Percentiles rank a stretch among this genome's conserved stretches.
Evolutionary conservation across 2,329 filamentous ascomycete genomes (phyloP).

Genomic region (Calonectria naviculata): DNA sequence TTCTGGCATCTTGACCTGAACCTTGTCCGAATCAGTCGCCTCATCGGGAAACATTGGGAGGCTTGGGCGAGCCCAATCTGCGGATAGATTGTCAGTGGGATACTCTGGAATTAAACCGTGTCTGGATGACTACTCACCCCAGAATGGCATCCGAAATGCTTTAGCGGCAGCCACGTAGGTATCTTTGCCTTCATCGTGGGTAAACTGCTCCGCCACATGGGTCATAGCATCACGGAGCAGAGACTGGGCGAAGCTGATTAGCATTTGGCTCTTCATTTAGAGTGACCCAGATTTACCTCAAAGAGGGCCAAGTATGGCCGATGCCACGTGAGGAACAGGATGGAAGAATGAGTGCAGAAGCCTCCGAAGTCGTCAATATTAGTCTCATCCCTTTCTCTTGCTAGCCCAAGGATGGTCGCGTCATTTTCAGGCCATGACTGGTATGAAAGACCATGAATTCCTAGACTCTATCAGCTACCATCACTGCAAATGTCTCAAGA

Average conservation of each 20-base stretch:
- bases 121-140: not conserved
- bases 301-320: not conserved
- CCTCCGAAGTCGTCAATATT: not conserved
- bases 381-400: not conserved
- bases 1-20: not conserved
- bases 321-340: not conserved
- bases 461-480: not conserved
- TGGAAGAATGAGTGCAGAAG: not conserved
- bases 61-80: not conserved
- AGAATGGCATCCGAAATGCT: not conserved
- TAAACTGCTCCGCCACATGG: not conserved
- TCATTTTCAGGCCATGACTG: not conserved
- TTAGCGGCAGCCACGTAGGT: not conserved
- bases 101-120: not conserved
- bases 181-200: not conserved
- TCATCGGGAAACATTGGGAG: not conserved
- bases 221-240: not conserved
- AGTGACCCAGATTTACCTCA: not conserved
- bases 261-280: not conserved
- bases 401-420: not conserved
- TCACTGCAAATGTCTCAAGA: not conserved
- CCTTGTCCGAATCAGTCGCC: not conserved
- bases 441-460: not conserved
- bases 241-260: not conserved
- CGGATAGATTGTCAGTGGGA: not conserved